phyloP scores from a whole-genome alignment of 306 rosid species.

The Alnus glutinosa region DNA sequence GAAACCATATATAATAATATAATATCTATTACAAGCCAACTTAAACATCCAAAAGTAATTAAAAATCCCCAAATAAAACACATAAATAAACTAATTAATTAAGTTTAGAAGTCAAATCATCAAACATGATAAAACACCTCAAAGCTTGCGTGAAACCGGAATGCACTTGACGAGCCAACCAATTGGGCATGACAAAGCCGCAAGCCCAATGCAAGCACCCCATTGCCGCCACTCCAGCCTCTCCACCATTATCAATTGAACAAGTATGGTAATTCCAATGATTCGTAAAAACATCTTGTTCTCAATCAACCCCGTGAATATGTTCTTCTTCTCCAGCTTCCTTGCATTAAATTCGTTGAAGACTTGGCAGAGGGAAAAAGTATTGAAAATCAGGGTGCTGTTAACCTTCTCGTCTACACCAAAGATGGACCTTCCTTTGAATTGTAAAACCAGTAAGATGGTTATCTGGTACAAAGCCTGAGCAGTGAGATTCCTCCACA shows the following conservation, averaged over 20 bases:
- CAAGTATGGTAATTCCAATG: conserved; percentile 17
- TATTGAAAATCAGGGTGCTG: conserved; percentile 29
- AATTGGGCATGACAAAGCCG: conserved; percentile 34
- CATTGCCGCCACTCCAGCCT: conserved; percentile 30
- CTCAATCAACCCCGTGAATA: conserved; percentile 21
- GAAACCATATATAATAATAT: no score
- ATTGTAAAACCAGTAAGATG: conserved; percentile 19
- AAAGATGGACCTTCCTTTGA: conserved; percentile 27
- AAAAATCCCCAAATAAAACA: no score
- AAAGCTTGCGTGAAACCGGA: conserved; percentile 8
- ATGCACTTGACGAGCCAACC: conserved; percentile 29
- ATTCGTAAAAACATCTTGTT: conserved; percentile 28
- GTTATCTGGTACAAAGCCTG: conserved; percentile 34
- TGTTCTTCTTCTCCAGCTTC: conserved; percentile 34
- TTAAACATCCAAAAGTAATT: no score
- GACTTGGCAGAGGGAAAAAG: conserved; percentile 30
- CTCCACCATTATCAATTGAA: conserved; percentile 30
- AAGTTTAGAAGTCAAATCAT: no score
- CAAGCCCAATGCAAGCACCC: conserved; percentile 32
- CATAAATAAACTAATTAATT: no score
- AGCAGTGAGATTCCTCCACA: conserved; percentile 32
- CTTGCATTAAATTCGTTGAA: conserved; percentile 34
- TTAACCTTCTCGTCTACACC: conserved; percentile 23
- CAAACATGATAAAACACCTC: no score
- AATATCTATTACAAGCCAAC: no score